phyloP scores from a whole-genome alignment of 495 filamentous ascomycete genomes.

The Pseudevernia furfuracea region DNA sequence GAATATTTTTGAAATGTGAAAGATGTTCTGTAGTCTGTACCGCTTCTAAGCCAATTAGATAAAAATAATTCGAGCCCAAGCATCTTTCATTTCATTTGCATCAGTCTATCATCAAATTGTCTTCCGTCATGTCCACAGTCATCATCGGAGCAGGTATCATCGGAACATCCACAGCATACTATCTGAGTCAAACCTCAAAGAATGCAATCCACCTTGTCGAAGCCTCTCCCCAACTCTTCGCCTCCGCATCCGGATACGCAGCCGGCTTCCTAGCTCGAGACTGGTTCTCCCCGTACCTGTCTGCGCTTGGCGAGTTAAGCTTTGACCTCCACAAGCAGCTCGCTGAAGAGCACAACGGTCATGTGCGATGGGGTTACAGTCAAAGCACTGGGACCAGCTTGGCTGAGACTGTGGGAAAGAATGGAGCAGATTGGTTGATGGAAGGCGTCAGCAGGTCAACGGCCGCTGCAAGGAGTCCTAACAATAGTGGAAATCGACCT shows the following conservation, averaged over 20 bases:
- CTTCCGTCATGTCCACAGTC: constrained; percentile 45
- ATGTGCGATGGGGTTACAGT: constrained; percentile 61
- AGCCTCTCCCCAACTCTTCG: constrained; percentile 55
- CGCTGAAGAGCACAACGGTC: constrained; percentile 53
- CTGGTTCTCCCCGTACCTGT: constrained; percentile 54
- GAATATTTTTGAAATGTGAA: not conserved
- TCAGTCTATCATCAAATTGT: not conserved
- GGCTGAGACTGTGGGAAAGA: constrained; percentile 30
- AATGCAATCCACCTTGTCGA: constrained; percentile 64
- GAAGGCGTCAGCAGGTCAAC: constrained; percentile 57
- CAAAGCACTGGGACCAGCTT: constrained; percentile 53
- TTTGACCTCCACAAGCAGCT: constrained; percentile 61
- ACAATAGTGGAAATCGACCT: constrained; percentile 29
- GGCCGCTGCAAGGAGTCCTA: constrained; percentile 37
- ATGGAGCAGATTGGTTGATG: constrained; percentile 55
- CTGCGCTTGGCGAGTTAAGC: constrained; percentile 54
- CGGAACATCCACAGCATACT: constrained; percentile 69
- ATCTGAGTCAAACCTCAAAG: constrained; percentile 50
- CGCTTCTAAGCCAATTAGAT: not conserved
- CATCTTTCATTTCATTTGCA: not conserved
- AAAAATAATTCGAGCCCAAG: not conserved
- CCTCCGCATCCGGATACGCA: constrained; percentile 63
- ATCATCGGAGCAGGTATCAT: constrained; percentile 78
- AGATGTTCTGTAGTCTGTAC: not conserved
- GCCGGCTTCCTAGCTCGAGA: constrained; percentile 69